Conservation (phyloP, 352 stramenopile genomes). For the Phytophthora litchii region DNA sequence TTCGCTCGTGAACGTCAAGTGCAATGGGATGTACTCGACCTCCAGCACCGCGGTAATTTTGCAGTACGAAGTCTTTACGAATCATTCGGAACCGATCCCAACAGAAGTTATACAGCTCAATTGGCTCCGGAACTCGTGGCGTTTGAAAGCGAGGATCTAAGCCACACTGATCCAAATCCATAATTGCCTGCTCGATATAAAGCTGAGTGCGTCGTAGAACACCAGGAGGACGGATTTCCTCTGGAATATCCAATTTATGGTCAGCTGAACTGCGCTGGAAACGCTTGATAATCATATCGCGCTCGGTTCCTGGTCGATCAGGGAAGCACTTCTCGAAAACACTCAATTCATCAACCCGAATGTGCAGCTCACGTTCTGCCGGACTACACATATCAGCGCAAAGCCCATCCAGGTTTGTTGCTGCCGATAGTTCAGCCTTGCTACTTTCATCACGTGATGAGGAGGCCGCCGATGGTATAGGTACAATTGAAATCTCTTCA, state of each 20-base stretch:
- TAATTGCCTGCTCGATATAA: slow-evolving; percentile 87
- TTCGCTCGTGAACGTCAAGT: slow-evolving; percentile 94
- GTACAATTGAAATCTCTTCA: slow-evolving; percentile 22
- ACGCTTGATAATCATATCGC: slow-evolving; percentile 84
- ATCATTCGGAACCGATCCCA: slow-evolving; percentile 97
- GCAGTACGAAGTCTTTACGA: slow-evolving; percentile 96
- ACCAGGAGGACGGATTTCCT: slow-evolving; percentile 77
- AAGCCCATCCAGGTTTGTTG: slow-evolving; percentile 71
- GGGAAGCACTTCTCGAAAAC: slow-evolving; percentile 87
- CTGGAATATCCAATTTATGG: slow-evolving; percentile 85
- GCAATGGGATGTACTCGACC: slow-evolving; percentile 92
- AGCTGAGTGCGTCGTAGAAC: slow-evolving; percentile 81
- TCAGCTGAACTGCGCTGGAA: slow-evolving; percentile 89
- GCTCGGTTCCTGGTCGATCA: slow-evolving; percentile 55
- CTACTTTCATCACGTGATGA: slow-evolving; percentile 26
- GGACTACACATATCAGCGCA: slow-evolving; percentile 88
- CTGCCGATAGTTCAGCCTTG: slow-evolving; percentile 67
- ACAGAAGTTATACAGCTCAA: slow-evolving; percentile 97
- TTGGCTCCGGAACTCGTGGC: slow-evolving; percentile 70
- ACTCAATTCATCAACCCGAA: slow-evolving; percentile 86
- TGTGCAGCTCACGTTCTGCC: slow-evolving; percentile 82
- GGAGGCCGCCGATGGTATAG: background rate
- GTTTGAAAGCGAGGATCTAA: slow-evolving; percentile 73
- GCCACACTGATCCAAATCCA: slow-evolving; percentile 76
- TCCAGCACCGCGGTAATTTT: slow-evolving; percentile 95